phyloP scores from a whole-genome alignment of 306 rosid species.

The Prunus campanulata region DNA sequence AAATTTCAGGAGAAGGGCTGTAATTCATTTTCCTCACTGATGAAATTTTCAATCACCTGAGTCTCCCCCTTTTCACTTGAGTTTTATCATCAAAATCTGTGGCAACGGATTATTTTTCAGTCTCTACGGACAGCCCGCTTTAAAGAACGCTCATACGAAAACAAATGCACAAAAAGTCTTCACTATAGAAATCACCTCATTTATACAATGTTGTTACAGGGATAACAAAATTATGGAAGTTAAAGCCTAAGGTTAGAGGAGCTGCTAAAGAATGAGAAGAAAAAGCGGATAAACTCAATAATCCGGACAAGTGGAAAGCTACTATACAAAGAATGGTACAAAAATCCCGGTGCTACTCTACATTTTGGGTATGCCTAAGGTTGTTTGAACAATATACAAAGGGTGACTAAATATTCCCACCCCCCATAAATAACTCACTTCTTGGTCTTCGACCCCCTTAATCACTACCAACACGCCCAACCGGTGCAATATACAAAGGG shows the following conservation, averaged over 20 bases:
- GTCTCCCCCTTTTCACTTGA: not conserved
- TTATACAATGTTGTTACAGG: conserved; percentile 43
- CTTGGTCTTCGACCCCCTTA: not conserved
- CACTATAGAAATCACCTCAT: conserved; percentile 35
- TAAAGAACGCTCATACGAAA: not conserved
- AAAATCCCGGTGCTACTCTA: conserved; percentile 44
- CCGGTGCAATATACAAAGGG: not conserved
- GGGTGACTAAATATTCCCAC: conserved; percentile 48
- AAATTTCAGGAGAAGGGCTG: not conserved
- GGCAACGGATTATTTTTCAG: no score
- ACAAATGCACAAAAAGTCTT: conserved; percentile 18
- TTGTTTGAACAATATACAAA: conserved; percentile 45
- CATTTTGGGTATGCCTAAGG: conserved; percentile 34
- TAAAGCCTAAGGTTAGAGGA: conserved; percentile 33
- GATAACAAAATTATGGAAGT: conserved; percentile 23
- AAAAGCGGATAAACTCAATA: conserved; percentile 27
- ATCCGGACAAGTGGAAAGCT: conserved; percentile 24
- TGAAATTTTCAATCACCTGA: not conserved
- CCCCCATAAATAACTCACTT: conserved; percentile 24
- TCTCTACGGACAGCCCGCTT: no score
- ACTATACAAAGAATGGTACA: conserved; percentile 66
- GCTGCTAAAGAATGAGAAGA: conserved; percentile 43
- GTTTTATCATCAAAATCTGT: not conserved
- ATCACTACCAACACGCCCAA: not conserved
- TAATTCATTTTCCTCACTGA: not conserved